Percentiles rank a stretch among this genome's conserved stretches.
Evolutionary conservation across 23 red algal genomes (phyloP).

Genomic region (Pyropia yezoensis): DNA sequence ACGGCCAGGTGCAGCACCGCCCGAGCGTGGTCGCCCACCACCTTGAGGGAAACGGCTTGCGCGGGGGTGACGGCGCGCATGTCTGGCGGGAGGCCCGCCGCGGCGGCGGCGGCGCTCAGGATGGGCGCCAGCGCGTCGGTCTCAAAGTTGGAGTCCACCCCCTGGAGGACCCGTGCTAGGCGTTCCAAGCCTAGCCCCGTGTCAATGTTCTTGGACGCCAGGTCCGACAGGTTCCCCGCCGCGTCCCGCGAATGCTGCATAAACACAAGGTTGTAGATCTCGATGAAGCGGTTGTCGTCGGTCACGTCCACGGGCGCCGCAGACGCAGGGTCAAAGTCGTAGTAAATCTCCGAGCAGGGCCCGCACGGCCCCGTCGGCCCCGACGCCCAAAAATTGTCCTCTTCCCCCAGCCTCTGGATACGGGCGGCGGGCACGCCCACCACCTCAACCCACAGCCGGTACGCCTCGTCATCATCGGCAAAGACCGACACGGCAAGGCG

Average conservation of each 20-base stretch:
- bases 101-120: slow-evolving; percentile 27
- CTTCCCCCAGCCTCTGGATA: slow-evolving; percentile 53
- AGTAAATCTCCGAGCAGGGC: slow-evolving; percentile 96
- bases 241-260: slow-evolving; percentile 82
- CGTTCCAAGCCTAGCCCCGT: slow-evolving; percentile 95
- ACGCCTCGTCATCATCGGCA: slow-evolving; percentile 78
- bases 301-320: slow-evolving; percentile 26
- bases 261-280: slow-evolving; percentile 98
- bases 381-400: slow-evolving; percentile 93
- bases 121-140: slow-evolving; percentile 86
- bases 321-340: slow-evolving; percentile 60
- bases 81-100: slow-evolving; percentile 25
- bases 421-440: slow-evolving; percentile 54
- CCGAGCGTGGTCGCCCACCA: slow-evolving; percentile 87
- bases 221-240: slow-evolving; percentile 31
- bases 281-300: slow-evolving; percentile 84
- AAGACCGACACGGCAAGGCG: slow-evolving; percentile 76
- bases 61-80: slow-evolving; percentile 1
- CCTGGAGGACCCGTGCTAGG: slow-evolving; percentile 81
- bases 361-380: slow-evolving; percentile 96
- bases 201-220: slow-evolving; percentile 83
- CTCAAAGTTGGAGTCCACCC: slow-evolving; percentile 87
- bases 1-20: slow-evolving; percentile 67
- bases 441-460: slow-evolving; percentile 69
- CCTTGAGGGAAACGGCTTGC: slow-evolving; percentile 62